Evolutionary conservation across 2,329 filamentous ascomycete species (phyloP).

Genomic region (Aspergillus eucalypticola): DNA sequence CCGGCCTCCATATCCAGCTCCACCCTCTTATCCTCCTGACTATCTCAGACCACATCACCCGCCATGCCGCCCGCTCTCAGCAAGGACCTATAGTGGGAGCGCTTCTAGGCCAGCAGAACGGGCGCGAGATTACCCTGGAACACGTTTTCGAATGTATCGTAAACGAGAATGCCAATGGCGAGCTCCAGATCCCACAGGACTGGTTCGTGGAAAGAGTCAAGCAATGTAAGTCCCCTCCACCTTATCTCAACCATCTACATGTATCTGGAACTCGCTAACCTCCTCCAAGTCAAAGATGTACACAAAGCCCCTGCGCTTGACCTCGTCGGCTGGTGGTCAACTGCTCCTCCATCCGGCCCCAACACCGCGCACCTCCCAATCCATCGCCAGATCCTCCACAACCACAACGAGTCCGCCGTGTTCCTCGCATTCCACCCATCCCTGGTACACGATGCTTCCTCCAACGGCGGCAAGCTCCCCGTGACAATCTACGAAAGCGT

Average conservation of each 20-base stretch:
- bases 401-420: slow-evolving; percentile 81
- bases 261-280: not conserved
- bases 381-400: slow-evolving; percentile 72
- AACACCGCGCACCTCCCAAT: slow-evolving; percentile 67
- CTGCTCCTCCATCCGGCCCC: slow-evolving; percentile 72
- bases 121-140: slow-evolving; percentile 86
- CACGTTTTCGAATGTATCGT: slow-evolving; percentile 84
- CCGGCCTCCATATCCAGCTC: slow-evolving; percentile 75
- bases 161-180: slow-evolving; percentile 51
- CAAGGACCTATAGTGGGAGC: slow-evolving; percentile 78
- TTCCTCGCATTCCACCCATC: slow-evolving; percentile 83
- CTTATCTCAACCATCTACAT: not conserved
- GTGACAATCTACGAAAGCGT: slow-evolving; percentile 88
- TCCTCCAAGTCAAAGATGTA: slow-evolving; percentile 74
- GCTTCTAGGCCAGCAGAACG: slow-evolving; percentile 88
- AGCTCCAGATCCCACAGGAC: slow-evolving; percentile 62
- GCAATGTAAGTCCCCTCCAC: slow-evolving; percentile 66
- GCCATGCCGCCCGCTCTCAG: slow-evolving; percentile 77
- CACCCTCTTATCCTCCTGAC: slow-evolving; percentile 94
- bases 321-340: slow-evolving; percentile 89
- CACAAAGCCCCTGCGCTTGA: slow-evolving; percentile 81
- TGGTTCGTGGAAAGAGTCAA: slow-evolving; percentile 80
- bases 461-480: slow-evolving; percentile 77
- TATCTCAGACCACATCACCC: slow-evolving; percentile 94
- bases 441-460: slow-evolving; percentile 50